phyloP scores from a whole-genome alignment of 495 filamentous ascomycete genomes.

The Annulohypoxylon nitens region DNA sequence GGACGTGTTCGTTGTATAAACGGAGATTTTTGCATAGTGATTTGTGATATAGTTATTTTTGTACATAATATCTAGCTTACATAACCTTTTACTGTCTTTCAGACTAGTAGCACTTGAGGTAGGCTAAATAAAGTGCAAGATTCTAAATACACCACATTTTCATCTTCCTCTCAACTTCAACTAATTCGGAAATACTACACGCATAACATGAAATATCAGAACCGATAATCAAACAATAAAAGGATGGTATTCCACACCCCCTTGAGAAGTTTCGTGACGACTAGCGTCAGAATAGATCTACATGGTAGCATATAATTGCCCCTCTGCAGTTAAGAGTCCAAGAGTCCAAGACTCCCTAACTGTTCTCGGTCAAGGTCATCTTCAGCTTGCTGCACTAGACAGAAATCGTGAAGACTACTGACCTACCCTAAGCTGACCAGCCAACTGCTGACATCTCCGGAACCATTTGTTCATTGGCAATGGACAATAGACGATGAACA shows the following conservation, averaged over 20 bases:
- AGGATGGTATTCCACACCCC: constrained; percentile 15
- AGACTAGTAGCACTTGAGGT: too few relatives aligned
- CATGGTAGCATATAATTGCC: neutral
- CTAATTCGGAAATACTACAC: neutral
- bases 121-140: too few relatives aligned
- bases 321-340: constrained; percentile 1
- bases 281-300: constrained; percentile 19
- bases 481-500: neutral
- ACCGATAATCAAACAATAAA: constrained; percentile 7
- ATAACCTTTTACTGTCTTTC: neutral
- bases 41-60: neutral
- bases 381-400: constrained; percentile 38
- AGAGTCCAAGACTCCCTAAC: constrained; percentile 23
- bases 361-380: constrained; percentile 33
- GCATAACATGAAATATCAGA: neutral
- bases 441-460: constrained; percentile 29
- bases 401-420: constrained; percentile 21
- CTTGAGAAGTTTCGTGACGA: constrained; percentile 13
- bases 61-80: constrained; percentile 2
- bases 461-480: constrained; percentile 22
- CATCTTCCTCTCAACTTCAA: neutral
- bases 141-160: neutral
- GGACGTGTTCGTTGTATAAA: constrained; percentile 3
- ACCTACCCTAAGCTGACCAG: constrained; percentile 7
- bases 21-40: neutral